Base-by-base conservation (phyloP, 306 rosid genomes). In the Rosa rugosa region DNA sequence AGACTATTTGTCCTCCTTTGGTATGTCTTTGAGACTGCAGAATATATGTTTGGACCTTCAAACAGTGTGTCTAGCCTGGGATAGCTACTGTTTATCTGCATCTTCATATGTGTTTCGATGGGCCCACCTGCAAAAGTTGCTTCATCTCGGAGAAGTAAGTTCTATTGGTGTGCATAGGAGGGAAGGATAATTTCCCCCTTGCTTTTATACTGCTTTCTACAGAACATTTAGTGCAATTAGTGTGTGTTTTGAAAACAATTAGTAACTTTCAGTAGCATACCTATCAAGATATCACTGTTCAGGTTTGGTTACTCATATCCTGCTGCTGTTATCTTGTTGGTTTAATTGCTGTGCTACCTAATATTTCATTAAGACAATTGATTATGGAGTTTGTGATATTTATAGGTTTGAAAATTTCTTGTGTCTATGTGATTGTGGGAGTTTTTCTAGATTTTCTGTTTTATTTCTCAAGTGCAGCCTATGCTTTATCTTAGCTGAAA, bases 71-170 rank as follows among this genome's bases (percentile, higher is more conserved):
- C 73, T 67, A 23, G 49, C 73, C 51, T 64, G 60, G 78, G 65
- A 34, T 72, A 5, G 71, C 66, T 50, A 62, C 56, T 45, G 76
- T 73, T 69, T 69, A 49, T 75, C 72, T 42, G 44, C 72, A 47
- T 77, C 72, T 74, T 76, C 73, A 69, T 73, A 40, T 51, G 77
- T 59, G 69, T 42, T 69, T 53, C 46, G 5, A 27, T 12, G 46
- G 73, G 20, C 53, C 70, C 69, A 83, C 71, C 20, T 49, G 76
- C 83, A 64, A 50, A 36, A 20, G 42, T 59, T 68, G 77, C 70
- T 50, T 85, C 83, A 20, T 31, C 74, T 41, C 31, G 47, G 73
- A 81, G 79, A 85, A 82, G 88, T 85, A 85, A 85, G 88, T 85
- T 82, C 56, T 67, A 44, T 79, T 42, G 60, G 64, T 64, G 73